phyloP scores from a whole-genome alignment of 495 filamentous ascomycete species.

The Penicillium ochrochloron region DNA sequence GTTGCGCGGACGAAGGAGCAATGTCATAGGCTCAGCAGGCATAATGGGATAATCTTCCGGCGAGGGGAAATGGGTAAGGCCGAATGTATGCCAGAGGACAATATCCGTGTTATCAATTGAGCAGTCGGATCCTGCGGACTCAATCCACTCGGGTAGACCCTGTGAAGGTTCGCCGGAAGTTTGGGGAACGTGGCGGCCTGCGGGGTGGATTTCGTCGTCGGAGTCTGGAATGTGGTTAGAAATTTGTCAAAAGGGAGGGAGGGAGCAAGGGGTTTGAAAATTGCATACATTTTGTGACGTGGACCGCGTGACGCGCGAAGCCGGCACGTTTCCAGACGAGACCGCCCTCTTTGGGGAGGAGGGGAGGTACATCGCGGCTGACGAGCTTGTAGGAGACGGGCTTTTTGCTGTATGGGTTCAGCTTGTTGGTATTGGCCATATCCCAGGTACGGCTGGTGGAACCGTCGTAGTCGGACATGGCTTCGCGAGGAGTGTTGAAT shows the following conservation, averaged over 20 bases:
- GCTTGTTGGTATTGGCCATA: constrained; percentile 80
- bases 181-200: constrained; percentile 92
- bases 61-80: constrained; percentile 87
- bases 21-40: constrained; percentile 87
- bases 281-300: constrained; percentile 84
- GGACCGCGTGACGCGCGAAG: constrained; percentile 88
- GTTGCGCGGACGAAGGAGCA: constrained; percentile 81
- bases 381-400: constrained; percentile 92
- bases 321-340: constrained; percentile 94
- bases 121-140: constrained; percentile 63
- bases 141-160: constrained; percentile 83
- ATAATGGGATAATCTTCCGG: constrained; percentile 96
- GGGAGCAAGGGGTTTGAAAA: not conserved
- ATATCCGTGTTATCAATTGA: constrained; percentile 84
- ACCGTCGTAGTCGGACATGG: constrained; percentile 82
- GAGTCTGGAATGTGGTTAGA: constrained; percentile 55
- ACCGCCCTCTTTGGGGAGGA: constrained; percentile 83
- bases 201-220: constrained; percentile 88
- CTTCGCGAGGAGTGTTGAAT: constrained; percentile 71
- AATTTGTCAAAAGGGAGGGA: not conserved
- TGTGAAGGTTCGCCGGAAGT: constrained; percentile 82
- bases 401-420: constrained; percentile 85
- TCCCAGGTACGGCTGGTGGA: constrained; percentile 86
- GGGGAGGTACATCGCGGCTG: constrained; percentile 75
- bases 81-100: constrained; percentile 97